These are phyloP conservation scores for Calocera cornea DNA, from an alignment of 768 basidiomycete species.

Conservation along the genomic window DNA sequence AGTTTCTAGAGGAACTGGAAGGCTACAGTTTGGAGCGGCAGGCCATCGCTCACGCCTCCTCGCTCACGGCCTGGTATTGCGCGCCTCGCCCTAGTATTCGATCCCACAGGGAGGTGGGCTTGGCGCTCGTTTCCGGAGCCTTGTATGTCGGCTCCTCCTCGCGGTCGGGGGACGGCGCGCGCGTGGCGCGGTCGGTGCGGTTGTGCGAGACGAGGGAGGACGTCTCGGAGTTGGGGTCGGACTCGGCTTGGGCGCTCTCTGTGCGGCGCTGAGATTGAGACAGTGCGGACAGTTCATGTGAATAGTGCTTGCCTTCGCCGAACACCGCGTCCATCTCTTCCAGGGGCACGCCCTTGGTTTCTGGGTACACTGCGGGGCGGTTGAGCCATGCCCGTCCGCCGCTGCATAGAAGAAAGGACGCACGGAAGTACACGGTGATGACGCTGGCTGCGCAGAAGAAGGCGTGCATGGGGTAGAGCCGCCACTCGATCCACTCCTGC, in stretches of 20 bases:
- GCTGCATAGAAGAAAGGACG: constrained; percentile 20
- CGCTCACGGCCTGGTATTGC: background rate
- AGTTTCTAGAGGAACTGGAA: background rate
- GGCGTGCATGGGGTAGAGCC: constrained; percentile 89
- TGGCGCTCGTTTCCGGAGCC: background rate
- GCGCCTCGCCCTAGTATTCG: background rate
- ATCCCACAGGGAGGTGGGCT: background rate
- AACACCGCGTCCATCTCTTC: constrained; percentile 23
- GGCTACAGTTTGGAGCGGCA: too few species aligned
- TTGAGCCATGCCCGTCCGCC: background rate
- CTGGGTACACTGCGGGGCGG: constrained; percentile 40
- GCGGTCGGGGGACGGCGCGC: background rate
- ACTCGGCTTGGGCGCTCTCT: background rate
- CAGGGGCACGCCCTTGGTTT: constrained; percentile 20
- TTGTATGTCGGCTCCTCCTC: background rate
- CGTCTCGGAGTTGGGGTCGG: constrained; percentile 9
- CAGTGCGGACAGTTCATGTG: background rate
- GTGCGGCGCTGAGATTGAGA: background rate
- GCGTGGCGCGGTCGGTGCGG: background rate
- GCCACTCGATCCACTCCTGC: constrained; percentile 80
- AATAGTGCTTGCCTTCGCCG: constrained; percentile 31
- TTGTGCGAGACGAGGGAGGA: constrained; percentile 5
- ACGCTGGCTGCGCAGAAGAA: constrained; percentile 84
- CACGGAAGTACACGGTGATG: constrained; percentile 69
- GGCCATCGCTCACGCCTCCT: background rate